Evolutionary conservation across 148 eudicot genomes (phyloP), one percentile per base, ranked within the genome.

Genomic region (Spergularia bocconei): DNA sequence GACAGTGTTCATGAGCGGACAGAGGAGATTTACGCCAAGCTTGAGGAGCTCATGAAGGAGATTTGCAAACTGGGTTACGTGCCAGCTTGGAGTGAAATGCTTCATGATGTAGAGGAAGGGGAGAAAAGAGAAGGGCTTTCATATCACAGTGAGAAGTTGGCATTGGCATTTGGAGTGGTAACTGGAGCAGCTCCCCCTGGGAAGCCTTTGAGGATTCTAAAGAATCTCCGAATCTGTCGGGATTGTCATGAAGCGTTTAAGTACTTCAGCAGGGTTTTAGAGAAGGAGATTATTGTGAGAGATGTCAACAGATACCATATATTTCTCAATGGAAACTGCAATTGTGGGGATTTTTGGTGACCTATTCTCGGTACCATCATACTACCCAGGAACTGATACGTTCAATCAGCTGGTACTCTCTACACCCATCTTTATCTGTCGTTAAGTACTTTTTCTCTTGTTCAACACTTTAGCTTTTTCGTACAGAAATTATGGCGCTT

Each of bases 131-230:
- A 86, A 71, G 74, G 74, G 53, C 84, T 91, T 64, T 84, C 84
- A 82, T 59, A 72, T 80, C 93, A 91, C 60, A 91, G 91, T 51
- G 91, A 91, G 81, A 91, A 91, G 81, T 73, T 91, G 84, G 96
- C 96, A 0, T 58, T 88, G 70, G 92, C 96, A n/a, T 91, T 84
- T 77, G 96, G 87, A 65, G 80, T 91, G 63, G 80, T 90, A 66
- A 79, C 70, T 67, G 86, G 88, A 25, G 85, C 81, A 12, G 85
- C 84, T 50, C 88, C 89, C 12, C 87, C 76, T 0, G 92, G 92
- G 69, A 86, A 87, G 83, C 80, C 93, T 71, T 72, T 91, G 62
- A 84, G 96, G 80, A 89, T 89, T 69, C 72, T 87, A 70, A 89
- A 91, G 88, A 91, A 89, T 79, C 79, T 89, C 62, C 80, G 92